A percentile compares a stretch with the other conserved stretches of the same genome.
Conservation (phyloP, 441 rosid species). For the Erodium moschatum region DNA sequence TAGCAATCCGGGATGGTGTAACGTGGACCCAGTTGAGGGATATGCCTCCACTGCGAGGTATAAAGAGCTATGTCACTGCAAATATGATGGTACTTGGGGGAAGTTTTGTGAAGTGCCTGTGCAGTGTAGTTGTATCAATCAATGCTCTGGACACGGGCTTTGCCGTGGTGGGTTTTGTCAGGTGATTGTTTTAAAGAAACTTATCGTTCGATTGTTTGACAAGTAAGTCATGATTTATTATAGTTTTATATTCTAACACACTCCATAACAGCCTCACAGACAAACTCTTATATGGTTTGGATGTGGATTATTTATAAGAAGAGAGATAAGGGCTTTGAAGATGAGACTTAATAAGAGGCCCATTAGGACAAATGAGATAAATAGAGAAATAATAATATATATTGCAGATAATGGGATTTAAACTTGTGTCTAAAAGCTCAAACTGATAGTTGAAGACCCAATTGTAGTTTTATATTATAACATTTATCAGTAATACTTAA, state of each 20-base stretch:
- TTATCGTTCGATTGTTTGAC: slow-evolving; percentile 2
- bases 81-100: slow-evolving; percentile 80
- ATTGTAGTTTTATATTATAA: too few relatives aligned
- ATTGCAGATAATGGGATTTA: too few relatives aligned
- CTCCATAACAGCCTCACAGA: too few relatives aligned
- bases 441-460: too few relatives aligned
- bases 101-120: slow-evolving; percentile 81
- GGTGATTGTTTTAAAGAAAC: slow-evolving; percentile 33
- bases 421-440: too few relatives aligned
- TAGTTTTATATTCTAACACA: too few relatives aligned
- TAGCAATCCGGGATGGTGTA: slow-evolving; percentile 90
- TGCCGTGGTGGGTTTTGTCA: slow-evolving; percentile 94
- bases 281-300: too few relatives aligned
- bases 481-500: background rate
- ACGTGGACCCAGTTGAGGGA: slow-evolving; percentile 75
- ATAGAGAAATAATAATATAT: too few relatives aligned
- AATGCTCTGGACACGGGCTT: slow-evolving; percentile 80
- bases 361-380: too few relatives aligned
- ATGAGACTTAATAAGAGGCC: too few relatives aligned
- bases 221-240: background rate
- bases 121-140: slow-evolving; percentile 66
- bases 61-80: slow-evolving; percentile 89
- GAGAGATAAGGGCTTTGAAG: too few relatives aligned
- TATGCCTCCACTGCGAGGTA: slow-evolving; percentile 47
- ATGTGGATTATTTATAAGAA: too few relatives aligned